These are phyloP conservation scores for Eimeria tenella DNA, from an alignment of 169 alveolate species.

Conservation along the genomic window DNA sequence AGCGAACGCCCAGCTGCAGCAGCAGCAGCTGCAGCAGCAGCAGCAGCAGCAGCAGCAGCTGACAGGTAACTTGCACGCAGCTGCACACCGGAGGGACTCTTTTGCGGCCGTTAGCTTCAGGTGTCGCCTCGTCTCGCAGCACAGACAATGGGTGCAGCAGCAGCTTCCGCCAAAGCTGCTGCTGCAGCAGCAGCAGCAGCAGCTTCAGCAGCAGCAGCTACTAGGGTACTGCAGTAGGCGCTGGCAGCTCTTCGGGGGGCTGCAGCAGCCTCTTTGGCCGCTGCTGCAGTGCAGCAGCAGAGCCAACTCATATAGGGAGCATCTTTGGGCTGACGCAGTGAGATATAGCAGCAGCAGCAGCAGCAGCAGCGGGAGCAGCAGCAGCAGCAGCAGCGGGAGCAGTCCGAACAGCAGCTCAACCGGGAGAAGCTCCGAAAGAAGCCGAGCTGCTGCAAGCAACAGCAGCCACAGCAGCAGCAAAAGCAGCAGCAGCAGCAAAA, in stretches of 20 bases:
- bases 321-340: slow-evolving; percentile 4
- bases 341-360: slow-evolving; percentile 4
- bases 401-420: not conserved
- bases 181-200: slow-evolving; percentile 19
- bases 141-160: not conserved
- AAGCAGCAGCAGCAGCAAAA: slow-evolving; percentile 22
- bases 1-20: not conserved
- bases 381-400: slow-evolving; percentile 14
- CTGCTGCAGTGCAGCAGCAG: not conserved
- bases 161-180: not conserved
- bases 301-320: not conserved
- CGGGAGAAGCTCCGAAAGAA: not conserved
- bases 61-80: no score
- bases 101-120: no score
- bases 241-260: not conserved
- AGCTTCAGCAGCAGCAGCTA: not conserved
- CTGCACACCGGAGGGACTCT: no score
- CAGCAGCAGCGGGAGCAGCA: not conserved
- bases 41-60: not conserved
- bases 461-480: slow-evolving; percentile 1
- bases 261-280: not conserved
- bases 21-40: not conserved
- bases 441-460: not conserved
- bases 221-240: not conserved
- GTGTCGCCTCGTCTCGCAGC: not conserved